These are phyloP conservation scores for Nakaseomyces sp. DNA, from an alignment of 1,139 yeast genomes.

Conservation along the genomic window DNA sequence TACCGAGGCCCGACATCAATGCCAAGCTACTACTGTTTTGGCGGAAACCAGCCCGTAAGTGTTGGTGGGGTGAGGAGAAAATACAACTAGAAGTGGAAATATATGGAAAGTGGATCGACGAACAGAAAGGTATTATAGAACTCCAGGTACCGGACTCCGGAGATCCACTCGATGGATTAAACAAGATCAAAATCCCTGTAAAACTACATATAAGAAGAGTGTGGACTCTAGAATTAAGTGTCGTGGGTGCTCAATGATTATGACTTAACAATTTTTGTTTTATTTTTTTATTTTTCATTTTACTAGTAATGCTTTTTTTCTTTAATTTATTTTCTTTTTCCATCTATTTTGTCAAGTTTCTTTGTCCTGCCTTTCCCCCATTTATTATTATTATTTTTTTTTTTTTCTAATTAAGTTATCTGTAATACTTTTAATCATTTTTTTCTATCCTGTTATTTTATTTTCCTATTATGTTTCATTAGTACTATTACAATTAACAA, in stretches of 20 bases:
- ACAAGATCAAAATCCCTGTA: slow-evolving; percentile 26
- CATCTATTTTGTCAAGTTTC: no score
- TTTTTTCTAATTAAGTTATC: no score
- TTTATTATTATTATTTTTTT: no score
- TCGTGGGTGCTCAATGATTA: slow-evolving; percentile 34
- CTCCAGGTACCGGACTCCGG: slow-evolving; percentile 19
- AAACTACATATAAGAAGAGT: slow-evolving; percentile 36
- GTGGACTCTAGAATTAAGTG: slow-evolving; percentile 37
- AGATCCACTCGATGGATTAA: slow-evolving; percentile 17
- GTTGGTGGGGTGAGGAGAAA: slow-evolving; percentile 91
- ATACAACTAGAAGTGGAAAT: slow-evolving; percentile 44
- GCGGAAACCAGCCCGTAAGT: slow-evolving; percentile 97
- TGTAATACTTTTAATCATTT: no score
- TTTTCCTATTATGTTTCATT: no score
- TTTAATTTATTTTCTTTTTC: background rate
- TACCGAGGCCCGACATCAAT: slow-evolving; percentile 31
- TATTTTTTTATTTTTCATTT: background rate
- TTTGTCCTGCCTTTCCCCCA: no score
- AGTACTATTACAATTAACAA: no score
- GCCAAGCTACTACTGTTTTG: slow-evolving; percentile 81
- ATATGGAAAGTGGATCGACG: slow-evolving; percentile 24
- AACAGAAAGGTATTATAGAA: slow-evolving; percentile 13
- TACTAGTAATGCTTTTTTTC: background rate
- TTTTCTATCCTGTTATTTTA: no score
- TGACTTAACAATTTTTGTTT: background rate